phyloP scores from a whole-genome alignment of 768 basidiomycete species.

The Kwoniella heveanensis region DNA sequence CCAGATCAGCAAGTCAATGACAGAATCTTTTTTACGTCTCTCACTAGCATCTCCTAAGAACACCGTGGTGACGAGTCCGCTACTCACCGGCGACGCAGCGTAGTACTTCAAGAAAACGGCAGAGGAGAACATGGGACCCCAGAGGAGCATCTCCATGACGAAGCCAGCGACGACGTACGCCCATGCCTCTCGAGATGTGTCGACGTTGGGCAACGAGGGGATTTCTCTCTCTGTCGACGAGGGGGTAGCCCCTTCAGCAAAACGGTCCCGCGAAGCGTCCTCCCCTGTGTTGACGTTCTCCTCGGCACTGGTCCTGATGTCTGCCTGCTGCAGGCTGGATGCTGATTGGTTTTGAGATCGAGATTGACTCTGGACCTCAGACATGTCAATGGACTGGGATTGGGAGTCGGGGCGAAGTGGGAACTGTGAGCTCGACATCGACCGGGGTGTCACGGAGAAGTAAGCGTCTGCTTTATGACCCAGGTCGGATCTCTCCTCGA shows the following conservation, averaged over 20 bases:
- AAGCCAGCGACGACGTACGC: conserved; percentile 30
- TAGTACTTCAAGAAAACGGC: conserved; percentile 34
- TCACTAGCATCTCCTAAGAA: too few species aligned
- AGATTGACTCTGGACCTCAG: too few species aligned
- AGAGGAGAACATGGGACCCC: conserved; percentile 31
- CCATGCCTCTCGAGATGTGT: conserved; percentile 29
- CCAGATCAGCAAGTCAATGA: too few species aligned
- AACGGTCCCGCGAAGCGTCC: too few species aligned
- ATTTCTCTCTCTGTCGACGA: conserved; percentile 19
- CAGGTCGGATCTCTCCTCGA: neutral
- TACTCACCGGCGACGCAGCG: conserved; percentile 17
- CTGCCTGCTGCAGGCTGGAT: neutral
- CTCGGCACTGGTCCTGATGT: neutral
- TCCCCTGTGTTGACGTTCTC: too few species aligned
- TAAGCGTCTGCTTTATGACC: neutral
- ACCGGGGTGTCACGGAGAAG: neutral
- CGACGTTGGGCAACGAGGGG: conserved; percentile 24
- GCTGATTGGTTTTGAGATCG: neutral
- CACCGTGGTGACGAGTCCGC: neutral
- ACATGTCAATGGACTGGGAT: too few species aligned
- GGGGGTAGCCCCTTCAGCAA: neutral
- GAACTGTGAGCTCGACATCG: neutral
- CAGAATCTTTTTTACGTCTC: too few species aligned
- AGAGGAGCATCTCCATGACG: conserved; percentile 29
- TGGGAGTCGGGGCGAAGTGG: neutral